Evolutionary conservation across 2,329 filamentous ascomycete genomes (phyloP).

Genomic region (Neurospora sp.): DNA sequence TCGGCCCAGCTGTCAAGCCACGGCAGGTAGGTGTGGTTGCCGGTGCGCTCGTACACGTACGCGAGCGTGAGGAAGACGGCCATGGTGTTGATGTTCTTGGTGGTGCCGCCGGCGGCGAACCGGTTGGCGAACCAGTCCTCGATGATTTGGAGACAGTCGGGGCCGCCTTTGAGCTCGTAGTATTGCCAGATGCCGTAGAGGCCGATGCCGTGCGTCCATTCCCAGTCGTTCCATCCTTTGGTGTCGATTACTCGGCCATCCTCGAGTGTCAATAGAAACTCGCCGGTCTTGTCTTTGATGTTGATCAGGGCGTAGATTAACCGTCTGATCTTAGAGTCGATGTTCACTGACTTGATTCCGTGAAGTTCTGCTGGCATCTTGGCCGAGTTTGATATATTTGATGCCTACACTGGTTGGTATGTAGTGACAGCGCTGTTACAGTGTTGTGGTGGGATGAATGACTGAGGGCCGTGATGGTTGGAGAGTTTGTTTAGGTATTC

Average conservation of each 20-base stretch:
- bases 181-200: constrained; percentile 78
- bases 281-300: constrained; percentile 64
- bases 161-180: constrained; percentile 59
- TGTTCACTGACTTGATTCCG: constrained; percentile 35
- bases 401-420: not conserved
- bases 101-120: constrained; percentile 60
- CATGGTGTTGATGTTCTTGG: constrained; percentile 84
- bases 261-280: constrained; percentile 60
- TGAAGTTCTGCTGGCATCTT: constrained; percentile 33
- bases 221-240: constrained; percentile 77
- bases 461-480: not conserved
- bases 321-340: constrained; percentile 48
- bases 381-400: not conserved
- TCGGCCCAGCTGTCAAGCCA: constrained; percentile 77
- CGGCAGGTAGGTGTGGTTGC: constrained; percentile 57
- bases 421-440: not conserved
- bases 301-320: constrained; percentile 67
- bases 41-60: constrained; percentile 66
- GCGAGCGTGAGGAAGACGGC: constrained; percentile 66
- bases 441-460: not conserved
- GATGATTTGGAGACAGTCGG: constrained; percentile 52
- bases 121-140: constrained; percentile 63
- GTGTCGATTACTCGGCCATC: constrained; percentile 74
- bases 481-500: not conserved
- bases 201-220: constrained; percentile 73